A percentile compares a stretch with the other conserved stretches of the same genome.
These are phyloP conservation scores for Gossypium gossypioides DNA, from an alignment of 441 rosid genomes.

Conservation along the genomic window DNA sequence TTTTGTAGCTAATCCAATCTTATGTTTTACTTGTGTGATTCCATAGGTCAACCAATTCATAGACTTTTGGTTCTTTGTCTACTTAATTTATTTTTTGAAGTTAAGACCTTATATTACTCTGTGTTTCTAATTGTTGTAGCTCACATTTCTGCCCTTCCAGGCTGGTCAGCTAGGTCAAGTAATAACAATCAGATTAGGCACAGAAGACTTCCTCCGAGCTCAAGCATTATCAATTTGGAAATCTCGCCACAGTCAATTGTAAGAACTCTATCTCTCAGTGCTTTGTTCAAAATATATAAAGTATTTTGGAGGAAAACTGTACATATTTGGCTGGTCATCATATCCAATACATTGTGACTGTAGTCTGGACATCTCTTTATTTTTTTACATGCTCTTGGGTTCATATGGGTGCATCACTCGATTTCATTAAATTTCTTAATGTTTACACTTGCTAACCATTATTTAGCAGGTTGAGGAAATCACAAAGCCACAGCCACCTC, in stretches of 20 bases:
- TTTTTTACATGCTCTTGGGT: background rate
- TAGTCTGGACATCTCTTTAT: background rate
- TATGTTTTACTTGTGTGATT: background rate
- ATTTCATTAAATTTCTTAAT: constrained; percentile 5
- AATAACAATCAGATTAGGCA: constrained; percentile 33
- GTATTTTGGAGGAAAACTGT: background rate
- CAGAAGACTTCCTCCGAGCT: constrained; percentile 32
- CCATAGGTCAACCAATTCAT: background rate
- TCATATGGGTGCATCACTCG: background rate
- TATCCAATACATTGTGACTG: background rate
- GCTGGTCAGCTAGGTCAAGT: constrained; percentile 25
- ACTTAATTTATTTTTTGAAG: background rate
- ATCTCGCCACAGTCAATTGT: constrained; percentile 32
- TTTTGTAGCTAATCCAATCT: background rate
- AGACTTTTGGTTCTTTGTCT: background rate
- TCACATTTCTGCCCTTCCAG: constrained; percentile 29
- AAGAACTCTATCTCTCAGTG: constrained; percentile 14
- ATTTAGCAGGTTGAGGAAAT: constrained; percentile 36
- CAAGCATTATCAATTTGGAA: constrained; percentile 35
- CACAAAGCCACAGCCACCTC: constrained; percentile 29
- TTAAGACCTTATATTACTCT: background rate
- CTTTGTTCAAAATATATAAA: background rate
- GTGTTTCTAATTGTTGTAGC: constrained; percentile 14
- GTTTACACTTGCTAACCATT: background rate
- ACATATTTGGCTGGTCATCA: background rate